Conservation (phyloP, 371 early-diverging fungal genomes). For the Lichtheimia hyalospora region DNA sequence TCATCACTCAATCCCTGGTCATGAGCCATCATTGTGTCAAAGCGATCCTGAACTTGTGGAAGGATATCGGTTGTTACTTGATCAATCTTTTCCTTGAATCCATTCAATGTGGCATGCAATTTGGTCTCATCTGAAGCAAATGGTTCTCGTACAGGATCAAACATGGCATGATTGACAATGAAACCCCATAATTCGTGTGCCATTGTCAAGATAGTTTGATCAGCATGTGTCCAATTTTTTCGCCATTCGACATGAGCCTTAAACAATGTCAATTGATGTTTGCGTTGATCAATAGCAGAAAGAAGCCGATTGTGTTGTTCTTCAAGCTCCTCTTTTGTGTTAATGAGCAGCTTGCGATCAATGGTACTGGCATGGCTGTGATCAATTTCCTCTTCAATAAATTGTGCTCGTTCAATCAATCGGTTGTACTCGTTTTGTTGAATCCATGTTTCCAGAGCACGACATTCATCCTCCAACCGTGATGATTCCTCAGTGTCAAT, state of each 20-base stretch:
- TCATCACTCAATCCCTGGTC: too few relatives aligned
- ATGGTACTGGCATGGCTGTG: constrained; percentile 31
- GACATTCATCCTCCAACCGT: constrained; percentile 33
- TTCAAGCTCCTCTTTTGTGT: constrained; percentile 31
- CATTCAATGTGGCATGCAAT: too few relatives aligned
- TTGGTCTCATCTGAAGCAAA: too few relatives aligned
- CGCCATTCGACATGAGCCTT: constrained; percentile 28
- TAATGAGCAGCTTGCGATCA: constrained; percentile 32
- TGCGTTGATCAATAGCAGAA: constrained; percentile 15
- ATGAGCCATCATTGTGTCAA: too few relatives aligned
- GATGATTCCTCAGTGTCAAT: constrained; percentile 23
- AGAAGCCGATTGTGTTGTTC: constrained; percentile 18
- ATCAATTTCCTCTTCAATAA: constrained; percentile 39
- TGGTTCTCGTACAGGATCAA: constrained; percentile 13
- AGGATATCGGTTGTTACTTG: too few relatives aligned
- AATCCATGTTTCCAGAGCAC: constrained; percentile 23
- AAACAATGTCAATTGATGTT: constrained; percentile 20
- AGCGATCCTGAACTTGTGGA: too few relatives aligned
- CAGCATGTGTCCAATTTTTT: constrained; percentile 18
- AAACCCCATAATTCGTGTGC: constrained; percentile 37
- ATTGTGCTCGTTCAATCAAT: constrained; percentile 21
- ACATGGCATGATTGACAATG: constrained; percentile 32
- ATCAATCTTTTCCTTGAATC: too few relatives aligned
- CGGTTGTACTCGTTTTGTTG: constrained; percentile 30
- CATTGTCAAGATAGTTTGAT: constrained; percentile 24